Conservation (phyloP, 2,329 filamentous ascomycete species). For the Tolypocladium nubicola region DNA sequence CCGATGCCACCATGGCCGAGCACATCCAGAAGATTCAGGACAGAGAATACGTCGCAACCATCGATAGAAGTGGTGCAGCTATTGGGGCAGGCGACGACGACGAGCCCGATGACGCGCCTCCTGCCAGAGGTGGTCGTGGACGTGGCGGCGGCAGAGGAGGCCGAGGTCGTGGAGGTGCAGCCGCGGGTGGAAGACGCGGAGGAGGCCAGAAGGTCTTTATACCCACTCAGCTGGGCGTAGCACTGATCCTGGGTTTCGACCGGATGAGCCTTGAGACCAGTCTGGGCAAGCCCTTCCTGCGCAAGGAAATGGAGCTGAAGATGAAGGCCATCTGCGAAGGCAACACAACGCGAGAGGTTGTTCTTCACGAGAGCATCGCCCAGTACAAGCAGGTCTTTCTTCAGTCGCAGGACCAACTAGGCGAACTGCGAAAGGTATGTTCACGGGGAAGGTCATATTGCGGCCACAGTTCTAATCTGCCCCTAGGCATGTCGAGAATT, state of each 20-base stretch:
- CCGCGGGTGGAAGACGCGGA: conserved; percentile 27
- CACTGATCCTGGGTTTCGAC: conserved; percentile 89
- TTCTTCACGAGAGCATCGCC: conserved; percentile 72
- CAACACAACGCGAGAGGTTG: conserved; percentile 58
- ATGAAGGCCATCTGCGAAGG: conserved; percentile 97
- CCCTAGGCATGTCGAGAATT: conserved; percentile 11
- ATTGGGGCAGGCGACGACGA: conserved; percentile 29
- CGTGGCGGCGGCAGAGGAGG: conserved; percentile 33
- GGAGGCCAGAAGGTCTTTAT: conserved; percentile 72
- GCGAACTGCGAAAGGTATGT: conserved; percentile 52
- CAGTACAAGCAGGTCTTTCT: conserved; percentile 83
- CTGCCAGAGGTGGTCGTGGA: conserved; percentile 35
- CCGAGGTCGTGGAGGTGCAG: conserved; percentile 27
- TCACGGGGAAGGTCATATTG: background rate
- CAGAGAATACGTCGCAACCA: conserved; percentile 70
- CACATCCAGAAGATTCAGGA: conserved; percentile 95
- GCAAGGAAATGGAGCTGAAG: conserved; percentile 94
- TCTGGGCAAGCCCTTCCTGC: conserved; percentile 86
- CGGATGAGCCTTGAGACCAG: conserved; percentile 88
- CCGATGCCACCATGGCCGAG: conserved; percentile 97
- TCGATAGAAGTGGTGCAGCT: conserved; percentile 29
- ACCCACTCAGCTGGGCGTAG: conserved; percentile 82
- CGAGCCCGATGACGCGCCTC: conserved; percentile 23
- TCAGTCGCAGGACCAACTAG: conserved; percentile 67
- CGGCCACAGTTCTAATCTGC: background rate